A percentile compares a stretch with the other conserved stretches of the same genome.
These are phyloP conservation scores for Gymnopus androsaceus DNA, from an alignment of 1,284 basidiomycete species.

Conservation along the genomic window DNA sequence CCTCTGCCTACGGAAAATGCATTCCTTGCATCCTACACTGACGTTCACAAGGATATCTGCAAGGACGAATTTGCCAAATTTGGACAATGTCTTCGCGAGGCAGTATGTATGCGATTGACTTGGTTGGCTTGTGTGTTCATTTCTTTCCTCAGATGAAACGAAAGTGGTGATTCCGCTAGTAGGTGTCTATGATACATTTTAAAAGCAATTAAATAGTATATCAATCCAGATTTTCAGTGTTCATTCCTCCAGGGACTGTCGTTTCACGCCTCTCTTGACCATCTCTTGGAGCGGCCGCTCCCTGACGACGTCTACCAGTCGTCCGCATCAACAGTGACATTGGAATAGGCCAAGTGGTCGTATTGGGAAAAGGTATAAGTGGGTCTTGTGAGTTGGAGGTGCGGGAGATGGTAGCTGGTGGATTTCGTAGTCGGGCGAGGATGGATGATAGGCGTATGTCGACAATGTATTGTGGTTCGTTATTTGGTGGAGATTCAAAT, in stretches of 20 bases:
- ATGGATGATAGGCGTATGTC: constrained; percentile 59
- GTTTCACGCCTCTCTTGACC: constrained; percentile 13
- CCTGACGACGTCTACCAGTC: constrained; percentile 45
- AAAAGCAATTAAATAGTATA: constrained; percentile 13
- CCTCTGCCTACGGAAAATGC: constrained; percentile 78
- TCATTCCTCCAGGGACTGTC: constrained; percentile 47
- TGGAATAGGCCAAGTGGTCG: constrained; percentile 54
- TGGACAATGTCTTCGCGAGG: constrained; percentile 68
- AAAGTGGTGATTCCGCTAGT: constrained; percentile 45
- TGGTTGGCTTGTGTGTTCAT: neutral
- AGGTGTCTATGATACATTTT: constrained; percentile 12
- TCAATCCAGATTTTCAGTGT: constrained; percentile 34
- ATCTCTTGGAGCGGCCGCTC: constrained; percentile 26
- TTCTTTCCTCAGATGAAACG: constrained; percentile 59
- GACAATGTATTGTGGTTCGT: constrained; percentile 49
- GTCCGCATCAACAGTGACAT: constrained; percentile 44
- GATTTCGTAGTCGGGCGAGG: constrained; percentile 53
- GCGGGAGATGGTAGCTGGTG: constrained; percentile 44
- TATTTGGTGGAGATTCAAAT: constrained; percentile 27
- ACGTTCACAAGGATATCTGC: constrained; percentile 77
- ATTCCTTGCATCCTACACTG: constrained; percentile 74
- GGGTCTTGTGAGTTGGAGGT: constrained; percentile 32
- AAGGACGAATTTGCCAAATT: constrained; percentile 78
- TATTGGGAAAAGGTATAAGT: constrained; percentile 62
- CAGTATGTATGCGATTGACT: constrained; percentile 45